Evolutionary conservation across 1,284 basidiomycete species (phyloP), one percentile per base, ranked within the genome.

Genomic region (Mycocalia duriaeana): DNA sequence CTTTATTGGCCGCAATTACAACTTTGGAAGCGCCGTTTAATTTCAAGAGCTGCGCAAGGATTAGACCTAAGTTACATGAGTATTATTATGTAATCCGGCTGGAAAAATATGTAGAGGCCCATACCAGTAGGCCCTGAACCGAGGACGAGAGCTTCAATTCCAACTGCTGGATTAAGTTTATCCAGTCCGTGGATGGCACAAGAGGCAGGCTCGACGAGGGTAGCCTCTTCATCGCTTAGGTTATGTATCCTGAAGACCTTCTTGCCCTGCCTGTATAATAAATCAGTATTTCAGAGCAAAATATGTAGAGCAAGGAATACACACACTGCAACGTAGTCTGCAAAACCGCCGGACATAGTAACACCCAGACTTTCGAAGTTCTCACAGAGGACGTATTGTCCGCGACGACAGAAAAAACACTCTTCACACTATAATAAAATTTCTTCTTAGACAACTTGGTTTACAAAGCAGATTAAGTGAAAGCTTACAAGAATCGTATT

Each of bases 171-270:
- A 50, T 75, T 76, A 45, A 94, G 76, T 62, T 89, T 90, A 70
- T 93, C 91, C 50, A 91, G 76, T 11, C 91, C 91, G 66, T 94
- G 91, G 46, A 94, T 79, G 14, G 91, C 91, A 62, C 91, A 94
- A 13, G 90, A 83, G 3, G 90, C 86, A 16, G 91, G 91, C 64
- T 94, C 91, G 46, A 93, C 71, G n/a, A 94, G 76, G 3, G 89
- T 91, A 0, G 91, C 85, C 57, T 93, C 89, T 65, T 90, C 85
- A 57, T 93, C 89, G n/a, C 82, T 77, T 38, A 93, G 75, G 66
- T 92, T 92, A 58, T 85, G 66, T 61, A 93, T 86, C 67, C 86
- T 87, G 77, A 86, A 93, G 24, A 90, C 73, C 62, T 91, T 92
- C 60, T 82, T 77, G 44, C 75, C 71, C 43, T 73, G 66, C 54